These are phyloP conservation scores for Nadsonia commutata DNA, from an alignment of 1,139 yeast genomes.

Conservation along the genomic window DNA sequence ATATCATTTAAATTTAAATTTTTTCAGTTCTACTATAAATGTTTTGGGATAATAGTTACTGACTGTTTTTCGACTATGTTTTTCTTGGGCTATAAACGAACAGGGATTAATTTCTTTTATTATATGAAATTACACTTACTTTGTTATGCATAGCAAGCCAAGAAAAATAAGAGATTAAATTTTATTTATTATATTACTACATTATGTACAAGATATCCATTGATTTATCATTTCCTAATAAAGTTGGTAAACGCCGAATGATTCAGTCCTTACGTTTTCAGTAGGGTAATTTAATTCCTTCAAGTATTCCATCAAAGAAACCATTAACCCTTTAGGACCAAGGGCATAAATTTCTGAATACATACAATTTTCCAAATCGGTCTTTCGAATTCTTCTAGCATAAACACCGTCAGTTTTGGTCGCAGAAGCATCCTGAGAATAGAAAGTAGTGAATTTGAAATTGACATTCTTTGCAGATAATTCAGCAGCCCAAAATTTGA, in stretches of 20 bases:
- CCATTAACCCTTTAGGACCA: slow-evolving; percentile 15
- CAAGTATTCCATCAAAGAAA: neutral
- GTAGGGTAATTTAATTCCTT: neutral
- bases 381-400: slow-evolving; percentile 9
- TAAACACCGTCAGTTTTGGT: slow-evolving; percentile 6
- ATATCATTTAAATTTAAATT: too few species aligned
- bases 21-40: too few species aligned
- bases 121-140: too few species aligned
- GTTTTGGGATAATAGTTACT: too few species aligned
- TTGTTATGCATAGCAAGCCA: too few species aligned
- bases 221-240: neutral
- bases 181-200: too few species aligned
- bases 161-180: too few species aligned
- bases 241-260: slow-evolving; percentile 5
- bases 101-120: too few species aligned
- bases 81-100: too few species aligned
- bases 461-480: slow-evolving; percentile 8
- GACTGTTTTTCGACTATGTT: too few species aligned
- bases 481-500: slow-evolving; percentile 9
- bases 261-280: slow-evolving; percentile 5
- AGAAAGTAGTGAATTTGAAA: slow-evolving; percentile 12
- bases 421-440: slow-evolving; percentile 7
- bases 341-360: slow-evolving; percentile 12
- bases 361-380: slow-evolving; percentile 9
- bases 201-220: too few species aligned